Evolutionary conservation across 192 early-diverging fungal species (phyloP).

Genomic region (Coemansia nantahalensis): DNA sequence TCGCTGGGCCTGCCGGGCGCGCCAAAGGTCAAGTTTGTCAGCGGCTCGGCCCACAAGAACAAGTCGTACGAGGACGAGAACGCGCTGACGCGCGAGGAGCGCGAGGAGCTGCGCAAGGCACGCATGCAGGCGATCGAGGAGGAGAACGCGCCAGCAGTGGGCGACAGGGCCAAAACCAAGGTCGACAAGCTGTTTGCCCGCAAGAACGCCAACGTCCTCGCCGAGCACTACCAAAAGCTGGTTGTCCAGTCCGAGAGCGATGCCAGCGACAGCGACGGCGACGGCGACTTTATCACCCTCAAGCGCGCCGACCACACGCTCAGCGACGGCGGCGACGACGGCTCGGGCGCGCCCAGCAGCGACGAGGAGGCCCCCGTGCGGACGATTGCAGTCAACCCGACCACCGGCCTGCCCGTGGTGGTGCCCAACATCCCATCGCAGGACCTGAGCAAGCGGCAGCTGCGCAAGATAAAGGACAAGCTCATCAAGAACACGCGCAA

Average conservation of each 20-base stretch:
- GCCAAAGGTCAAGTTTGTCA: conserved; percentile 91
- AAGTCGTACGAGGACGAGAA: conserved; percentile 57
- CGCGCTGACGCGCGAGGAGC: conserved; percentile 45
- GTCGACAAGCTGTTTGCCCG: conserved; percentile 91
- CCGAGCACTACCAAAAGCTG: conserved; percentile 87
- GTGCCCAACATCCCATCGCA: conserved; percentile 47
- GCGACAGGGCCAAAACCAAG: conserved; percentile 61
- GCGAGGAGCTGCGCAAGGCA: conserved; percentile 21
- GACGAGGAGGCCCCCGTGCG: conserved; percentile 54
- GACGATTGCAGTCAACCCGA: conserved; percentile 34
- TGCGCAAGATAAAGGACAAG: conserved; percentile 65
- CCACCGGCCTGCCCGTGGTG: conserved; percentile 32
- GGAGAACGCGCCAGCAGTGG: conserved; percentile 20
- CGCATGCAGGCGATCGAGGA: conserved; percentile 22
- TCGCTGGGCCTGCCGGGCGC: conserved; percentile 92
- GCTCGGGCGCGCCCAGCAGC: conserved; percentile 25
- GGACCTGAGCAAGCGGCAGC: conserved; percentile 45
- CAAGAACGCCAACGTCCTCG: conserved; percentile 87
- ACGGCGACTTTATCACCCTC: conserved; percentile 81
- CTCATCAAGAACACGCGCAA: conserved; percentile 67
- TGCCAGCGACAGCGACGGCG: conserved; percentile 51
- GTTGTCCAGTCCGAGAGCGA: conserved; percentile 60
- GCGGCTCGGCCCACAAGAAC: conserved; percentile 65
- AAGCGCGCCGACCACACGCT: conserved; percentile 82
- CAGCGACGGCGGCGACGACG: conserved; percentile 48